Conservation (phyloP, 164 flowering plant species). For the Echeveria elegans region DNA sequence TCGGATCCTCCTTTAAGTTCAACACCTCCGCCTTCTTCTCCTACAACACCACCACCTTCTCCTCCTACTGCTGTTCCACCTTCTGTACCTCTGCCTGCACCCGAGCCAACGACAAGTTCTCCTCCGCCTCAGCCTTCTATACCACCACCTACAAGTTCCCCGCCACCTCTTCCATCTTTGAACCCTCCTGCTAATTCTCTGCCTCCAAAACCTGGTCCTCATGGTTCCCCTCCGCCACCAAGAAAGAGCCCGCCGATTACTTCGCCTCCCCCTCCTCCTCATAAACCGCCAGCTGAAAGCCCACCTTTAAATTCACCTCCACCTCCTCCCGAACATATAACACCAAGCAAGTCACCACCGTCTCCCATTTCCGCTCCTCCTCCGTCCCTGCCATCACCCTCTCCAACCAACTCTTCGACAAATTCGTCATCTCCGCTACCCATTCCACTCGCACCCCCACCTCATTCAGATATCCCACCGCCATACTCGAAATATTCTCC, state of each 20-base stretch:
- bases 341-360: constrained; percentile 17
- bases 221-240: constrained; percentile 26
- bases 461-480: constrained; percentile 9
- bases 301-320: constrained; percentile 18
- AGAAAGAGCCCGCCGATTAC: background rate
- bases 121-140: constrained; percentile 21
- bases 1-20: background rate
- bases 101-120: constrained; percentile 21
- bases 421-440: constrained; percentile 25
- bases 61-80: constrained; percentile 8
- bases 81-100: constrained; percentile 22
- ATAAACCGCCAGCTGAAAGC: background rate
- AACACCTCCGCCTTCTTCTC: constrained; percentile 1
- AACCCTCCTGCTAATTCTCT: constrained; percentile 1
- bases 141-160: constrained; percentile 13
- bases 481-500: background rate
- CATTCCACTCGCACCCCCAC: constrained; percentile 10
- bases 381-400: constrained; percentile 26
- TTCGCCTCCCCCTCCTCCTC: background rate
- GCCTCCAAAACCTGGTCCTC: constrained; percentile 11
- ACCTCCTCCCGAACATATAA: constrained; percentile 24
- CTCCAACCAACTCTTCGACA: constrained; percentile 26
- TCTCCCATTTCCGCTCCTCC: constrained; percentile 22
- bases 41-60: constrained; percentile 9
- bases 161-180: background rate